These are phyloP conservation scores for Saturnispora dispora DNA, from an alignment of 805 yeast species.

Conservation along the genomic window DNA sequence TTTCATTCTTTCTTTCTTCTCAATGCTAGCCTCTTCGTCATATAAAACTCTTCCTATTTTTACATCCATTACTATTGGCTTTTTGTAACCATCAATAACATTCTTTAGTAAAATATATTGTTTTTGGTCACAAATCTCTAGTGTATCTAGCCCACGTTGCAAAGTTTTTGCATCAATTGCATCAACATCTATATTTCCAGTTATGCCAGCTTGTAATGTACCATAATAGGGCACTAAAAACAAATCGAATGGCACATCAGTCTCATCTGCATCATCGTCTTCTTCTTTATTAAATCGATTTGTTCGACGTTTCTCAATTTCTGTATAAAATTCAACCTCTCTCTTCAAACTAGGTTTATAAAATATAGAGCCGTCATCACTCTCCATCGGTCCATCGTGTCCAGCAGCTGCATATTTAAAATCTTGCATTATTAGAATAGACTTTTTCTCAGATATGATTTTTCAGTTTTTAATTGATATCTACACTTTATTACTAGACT, in stretches of 20 bases:
- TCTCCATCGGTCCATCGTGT: slow-evolving; percentile 69
- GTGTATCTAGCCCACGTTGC: slow-evolving; percentile 10
- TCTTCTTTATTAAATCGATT: slow-evolving; percentile 4
- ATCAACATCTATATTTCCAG: slow-evolving; percentile 12
- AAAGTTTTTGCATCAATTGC: slow-evolving; percentile 19
- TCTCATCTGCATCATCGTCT: slow-evolving; percentile 5
- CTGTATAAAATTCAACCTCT: slow-evolving; percentile 70
- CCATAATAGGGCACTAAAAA: slow-evolving; percentile 36
- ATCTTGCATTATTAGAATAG: slow-evolving; percentile 20
- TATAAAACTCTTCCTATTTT: slow-evolving; percentile 68
- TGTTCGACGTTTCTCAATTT: slow-evolving; percentile 16
- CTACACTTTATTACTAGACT: not conserved
- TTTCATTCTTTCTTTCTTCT: slow-evolving; percentile 51
- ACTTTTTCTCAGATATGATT: not conserved
- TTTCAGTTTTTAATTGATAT: too few species aligned
- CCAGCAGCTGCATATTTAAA: slow-evolving; percentile 80
- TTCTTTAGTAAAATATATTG: slow-evolving; percentile 64
- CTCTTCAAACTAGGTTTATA: slow-evolving; percentile 56
- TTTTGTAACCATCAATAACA: slow-evolving; percentile 45
- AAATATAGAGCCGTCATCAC: slow-evolving; percentile 56
- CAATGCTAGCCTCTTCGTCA: slow-evolving; percentile 51
- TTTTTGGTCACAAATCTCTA: slow-evolving; percentile 15
- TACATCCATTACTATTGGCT: slow-evolving; percentile 74
- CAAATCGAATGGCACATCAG: slow-evolving; percentile 1
- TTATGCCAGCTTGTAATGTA: slow-evolving; percentile 23